Evolutionary conservation across 768 basidiomycete genomes (phyloP).

Genomic region (Epithele typhae): DNA sequence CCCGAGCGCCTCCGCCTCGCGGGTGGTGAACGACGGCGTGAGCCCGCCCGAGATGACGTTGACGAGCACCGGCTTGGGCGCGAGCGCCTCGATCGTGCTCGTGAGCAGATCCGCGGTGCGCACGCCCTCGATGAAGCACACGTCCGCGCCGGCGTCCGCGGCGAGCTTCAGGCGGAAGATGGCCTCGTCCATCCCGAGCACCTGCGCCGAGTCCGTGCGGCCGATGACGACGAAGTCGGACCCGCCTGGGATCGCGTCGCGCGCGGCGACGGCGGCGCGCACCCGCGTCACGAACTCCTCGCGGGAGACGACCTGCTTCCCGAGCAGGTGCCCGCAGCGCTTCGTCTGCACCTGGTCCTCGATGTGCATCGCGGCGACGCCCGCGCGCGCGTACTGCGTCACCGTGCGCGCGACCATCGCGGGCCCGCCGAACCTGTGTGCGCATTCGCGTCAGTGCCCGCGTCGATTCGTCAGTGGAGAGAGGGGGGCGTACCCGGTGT

Average conservation of each 20-base stretch:
- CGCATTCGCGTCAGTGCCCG: too few species aligned
- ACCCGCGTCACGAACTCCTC: constrained; percentile 74
- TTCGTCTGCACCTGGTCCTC: constrained; percentile 84
- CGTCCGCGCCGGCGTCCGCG: constrained; percentile 70
- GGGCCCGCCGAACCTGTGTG: constrained; percentile 68
- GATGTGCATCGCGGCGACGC: constrained; percentile 73
- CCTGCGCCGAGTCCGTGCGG: constrained; percentile 75
- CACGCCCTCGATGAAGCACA: constrained; percentile 80
- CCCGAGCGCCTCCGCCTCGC: constrained; percentile 65
- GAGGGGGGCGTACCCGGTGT: constrained; percentile 53
- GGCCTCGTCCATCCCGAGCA: constrained; percentile 77
- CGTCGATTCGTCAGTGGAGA: too few species aligned
- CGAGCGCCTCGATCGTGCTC: constrained; percentile 59
- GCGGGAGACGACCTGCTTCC: constrained; percentile 77
- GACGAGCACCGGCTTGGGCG: constrained; percentile 73
- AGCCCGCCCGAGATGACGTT: constrained; percentile 79
- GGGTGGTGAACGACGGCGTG: constrained; percentile 67
- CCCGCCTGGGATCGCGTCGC: constrained; percentile 68
- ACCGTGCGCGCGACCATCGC: constrained; percentile 75
- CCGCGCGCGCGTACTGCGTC: constrained; percentile 61
- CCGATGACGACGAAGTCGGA: constrained; percentile 80
- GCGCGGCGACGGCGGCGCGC: constrained; percentile 72
- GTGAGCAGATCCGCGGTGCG: constrained; percentile 61
- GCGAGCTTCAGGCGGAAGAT: constrained; percentile 62
- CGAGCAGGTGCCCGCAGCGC: constrained; percentile 74